A percentile compares a stretch with the other conserved stretches of the same genome.
Evolutionary conservation across 2,329 filamentous ascomycete genomes (phyloP).

Genomic region (Sporothrix brasiliensis): DNA sequence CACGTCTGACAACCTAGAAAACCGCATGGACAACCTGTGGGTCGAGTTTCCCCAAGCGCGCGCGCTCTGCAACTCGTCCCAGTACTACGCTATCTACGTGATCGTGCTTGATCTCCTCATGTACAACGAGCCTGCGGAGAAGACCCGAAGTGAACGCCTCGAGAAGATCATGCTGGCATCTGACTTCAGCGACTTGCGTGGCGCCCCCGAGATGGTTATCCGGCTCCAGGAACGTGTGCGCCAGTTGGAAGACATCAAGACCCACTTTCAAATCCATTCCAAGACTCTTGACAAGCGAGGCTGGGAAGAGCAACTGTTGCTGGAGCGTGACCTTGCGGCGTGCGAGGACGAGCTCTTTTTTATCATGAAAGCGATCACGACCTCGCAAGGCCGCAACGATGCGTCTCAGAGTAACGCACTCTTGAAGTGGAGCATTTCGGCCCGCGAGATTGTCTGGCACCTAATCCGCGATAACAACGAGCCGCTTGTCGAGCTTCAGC

Average conservation of each 20-base stretch:
- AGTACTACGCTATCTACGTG: conserved; percentile 98
- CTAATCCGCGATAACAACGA: conserved; percentile 84
- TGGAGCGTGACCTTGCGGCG: conserved; percentile 84
- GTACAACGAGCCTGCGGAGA: conserved; percentile 94
- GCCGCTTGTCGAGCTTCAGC: conserved; percentile 87
- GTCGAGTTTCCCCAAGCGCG: conserved; percentile 93
- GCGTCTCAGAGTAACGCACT: conserved; percentile 75
- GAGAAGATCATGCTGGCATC: conserved; percentile 99
- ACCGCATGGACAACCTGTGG: conserved; percentile 92
- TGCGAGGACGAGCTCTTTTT: conserved; percentile 99
- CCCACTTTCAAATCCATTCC: conserved; percentile 90
- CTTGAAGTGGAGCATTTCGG: conserved; percentile 90
- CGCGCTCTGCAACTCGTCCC: conserved; percentile 93
- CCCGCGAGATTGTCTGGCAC: conserved; percentile 96
- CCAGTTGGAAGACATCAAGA: conserved; percentile 94
- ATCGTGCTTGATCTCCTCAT: conserved; percentile 94
- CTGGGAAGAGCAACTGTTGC: conserved; percentile 85
- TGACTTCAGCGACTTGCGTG: conserved; percentile 94
- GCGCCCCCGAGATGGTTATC: conserved; percentile 89
- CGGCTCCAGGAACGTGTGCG: conserved; percentile 89
- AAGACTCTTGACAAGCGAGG: conserved; percentile 83
- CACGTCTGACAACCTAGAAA: conserved; percentile 64
- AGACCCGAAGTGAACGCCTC: conserved; percentile 90
- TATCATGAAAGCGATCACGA: conserved; percentile 99
- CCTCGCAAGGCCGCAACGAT: conserved; percentile 85